Evolutionary conservation across 371 early-diverging fungal species (phyloP), one percentile per base, ranked within the genome.

Genomic region (Mortierella sp.): DNA sequence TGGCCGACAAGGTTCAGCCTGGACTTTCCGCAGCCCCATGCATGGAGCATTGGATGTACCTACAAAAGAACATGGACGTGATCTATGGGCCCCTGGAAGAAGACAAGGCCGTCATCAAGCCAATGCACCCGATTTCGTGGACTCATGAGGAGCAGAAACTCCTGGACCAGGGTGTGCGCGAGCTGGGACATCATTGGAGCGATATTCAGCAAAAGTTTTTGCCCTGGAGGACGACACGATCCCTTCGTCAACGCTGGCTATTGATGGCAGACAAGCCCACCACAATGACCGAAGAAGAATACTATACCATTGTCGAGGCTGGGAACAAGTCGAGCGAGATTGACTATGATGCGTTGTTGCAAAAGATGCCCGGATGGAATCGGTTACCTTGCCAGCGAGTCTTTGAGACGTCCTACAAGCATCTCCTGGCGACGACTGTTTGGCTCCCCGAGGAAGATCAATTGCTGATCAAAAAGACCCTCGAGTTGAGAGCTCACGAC

Each of bases 101-200:
- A 21, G 27, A 24, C 19, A 39, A 60, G 14, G 31, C 56, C 0
- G 28, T 7, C 12, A 31, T 71, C 62, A 67, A 62, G 22, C 58
- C 73, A 0, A 9, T 2, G 3, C 17, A 22, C 0, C 24, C 50
- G 4, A 59, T 10, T 27, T 56, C 58, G 1, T 73, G 73, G 73
- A 54, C 41, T n/a, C 73, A 67, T 14, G 73, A 66, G 7, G 67
- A 73, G 21, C 29, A 49, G 19, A 65, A 65, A 40, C 46, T 65
- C 21, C 43, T 71, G 28, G 72, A 71, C n/a, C 65, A 65, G 22
- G 72, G 72, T 0, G 51, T 71, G 10, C 72, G 72, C 0, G 62
- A 40, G 16, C 45, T 61, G 12, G 60, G 66, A 14, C 27, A 49
- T 16, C 22, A n/a, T 9, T 72, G 67, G 73, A 22, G 44, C 14